Percentiles rank a stretch among this genome's conserved stretches.
Evolutionary conservation across 768 basidiomycete genomes (phyloP).

Genomic region (Mycena amicta): DNA sequence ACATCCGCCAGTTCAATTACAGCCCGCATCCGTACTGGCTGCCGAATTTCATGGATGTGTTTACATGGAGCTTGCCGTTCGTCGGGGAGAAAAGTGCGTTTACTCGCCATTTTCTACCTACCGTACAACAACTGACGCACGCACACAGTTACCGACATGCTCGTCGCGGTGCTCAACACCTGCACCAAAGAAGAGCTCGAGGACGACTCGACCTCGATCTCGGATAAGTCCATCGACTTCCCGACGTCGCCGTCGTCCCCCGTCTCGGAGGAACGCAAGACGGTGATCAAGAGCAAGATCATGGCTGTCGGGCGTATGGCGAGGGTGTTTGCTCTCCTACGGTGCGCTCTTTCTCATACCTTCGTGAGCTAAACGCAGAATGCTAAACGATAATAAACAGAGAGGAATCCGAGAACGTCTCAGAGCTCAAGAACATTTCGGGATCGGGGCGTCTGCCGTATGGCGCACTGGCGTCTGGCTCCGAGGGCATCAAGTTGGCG

Average conservation of each 20-base stretch:
- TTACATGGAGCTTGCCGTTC: conserved; percentile 98
- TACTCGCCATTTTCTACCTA: conserved; percentile 2
- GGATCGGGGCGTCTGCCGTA: conserved; percentile 78
- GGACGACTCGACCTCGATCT: too few relatives aligned
- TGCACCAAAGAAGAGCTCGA: conserved; percentile 97
- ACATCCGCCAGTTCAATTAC: conserved; percentile 97
- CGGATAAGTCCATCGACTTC: conserved; percentile 49
- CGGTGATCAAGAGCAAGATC: conserved; percentile 97
- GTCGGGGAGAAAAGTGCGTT: conserved; percentile 93
- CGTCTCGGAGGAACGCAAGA: conserved; percentile 64
- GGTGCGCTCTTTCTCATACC: conserved; percentile 52
- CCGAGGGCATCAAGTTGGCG: conserved; percentile 93
- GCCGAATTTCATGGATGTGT: conserved; percentile 99
- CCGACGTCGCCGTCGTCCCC: conserved; percentile 39
- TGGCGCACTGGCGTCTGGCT: conserved; percentile 84
- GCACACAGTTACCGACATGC: conserved; percentile 92
- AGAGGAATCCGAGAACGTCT: conserved; percentile 97
- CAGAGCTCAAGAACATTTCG: conserved; percentile 90
- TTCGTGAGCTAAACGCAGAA: too few relatives aligned
- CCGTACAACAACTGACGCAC: neutral
- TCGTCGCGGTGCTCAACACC: conserved; percentile 93
- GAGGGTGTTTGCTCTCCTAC: conserved; percentile 92
- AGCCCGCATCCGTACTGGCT: conserved; percentile 97
- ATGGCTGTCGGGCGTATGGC: conserved; percentile 96
- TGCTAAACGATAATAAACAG: too few relatives aligned